Evolutionary conservation across 106 monocot genomes (phyloP).

Genomic region (Dioscorea dumetorum): DNA sequence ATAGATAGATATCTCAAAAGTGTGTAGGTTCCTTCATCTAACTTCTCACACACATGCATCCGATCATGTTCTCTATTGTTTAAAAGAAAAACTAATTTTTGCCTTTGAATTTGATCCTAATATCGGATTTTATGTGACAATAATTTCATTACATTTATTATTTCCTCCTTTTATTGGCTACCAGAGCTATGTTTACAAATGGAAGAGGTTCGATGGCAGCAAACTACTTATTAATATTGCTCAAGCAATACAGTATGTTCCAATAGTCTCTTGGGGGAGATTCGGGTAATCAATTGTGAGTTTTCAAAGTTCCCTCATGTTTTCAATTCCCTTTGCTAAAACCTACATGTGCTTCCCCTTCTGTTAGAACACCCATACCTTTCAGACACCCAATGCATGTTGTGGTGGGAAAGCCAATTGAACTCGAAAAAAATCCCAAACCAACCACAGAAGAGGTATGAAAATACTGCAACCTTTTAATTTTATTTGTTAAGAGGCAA

Average conservation of each 20-base stretch:
- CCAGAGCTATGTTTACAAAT: slow-evolving; percentile 23
- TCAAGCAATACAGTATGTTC: slow-evolving; percentile 48
- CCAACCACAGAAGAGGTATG: slow-evolving; percentile 79
- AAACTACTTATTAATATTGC: slow-evolving; percentile 46
- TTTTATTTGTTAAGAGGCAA: too few relatives aligned
- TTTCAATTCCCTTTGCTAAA: neutral
- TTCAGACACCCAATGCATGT: slow-evolving; percentile 77
- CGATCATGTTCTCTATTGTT: neutral
- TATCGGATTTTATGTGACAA: neutral
- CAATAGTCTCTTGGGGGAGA: slow-evolving; percentile 63
- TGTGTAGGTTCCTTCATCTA: too few relatives aligned
- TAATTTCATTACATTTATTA: neutral
- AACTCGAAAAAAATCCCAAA: slow-evolving; percentile 50
- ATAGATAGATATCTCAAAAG: too few relatives aligned
- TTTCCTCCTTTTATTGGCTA: neutral
- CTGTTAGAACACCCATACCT: slow-evolving; percentile 68
- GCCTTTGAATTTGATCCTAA: neutral
- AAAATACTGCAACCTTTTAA: neutral
- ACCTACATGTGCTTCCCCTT: neutral
- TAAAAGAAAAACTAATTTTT: neutral
- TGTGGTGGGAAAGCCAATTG: slow-evolving; percentile 83
- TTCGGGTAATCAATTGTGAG: slow-evolving; percentile 26
- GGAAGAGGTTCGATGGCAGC: slow-evolving; percentile 70
- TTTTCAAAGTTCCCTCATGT: too few relatives aligned
- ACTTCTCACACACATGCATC: too few relatives aligned